Conservation (phyloP, 1,284 basidiomycete species). For the Tilletia horrida region DNA sequence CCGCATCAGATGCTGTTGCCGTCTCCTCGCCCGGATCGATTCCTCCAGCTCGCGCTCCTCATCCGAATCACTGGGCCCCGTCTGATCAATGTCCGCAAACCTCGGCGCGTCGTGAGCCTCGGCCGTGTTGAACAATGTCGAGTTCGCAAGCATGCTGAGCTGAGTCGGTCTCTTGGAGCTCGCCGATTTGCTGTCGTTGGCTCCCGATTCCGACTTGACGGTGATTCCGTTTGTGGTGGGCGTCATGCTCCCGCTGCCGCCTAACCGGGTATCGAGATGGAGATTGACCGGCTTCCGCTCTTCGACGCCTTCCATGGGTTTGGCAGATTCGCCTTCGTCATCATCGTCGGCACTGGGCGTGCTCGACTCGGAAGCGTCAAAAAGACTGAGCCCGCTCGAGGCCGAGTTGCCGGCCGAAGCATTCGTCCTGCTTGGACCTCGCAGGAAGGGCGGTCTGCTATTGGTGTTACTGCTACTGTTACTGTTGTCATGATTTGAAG, state of each 20-base stretch:
- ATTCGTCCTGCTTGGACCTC: slow-evolving; percentile 7
- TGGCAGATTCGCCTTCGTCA: neutral
- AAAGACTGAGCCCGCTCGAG: slow-evolving; percentile 9
- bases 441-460: neutral
- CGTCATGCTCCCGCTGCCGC: no score
- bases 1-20: slow-evolving; percentile 11
- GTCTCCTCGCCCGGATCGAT: neutral
- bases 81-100: slow-evolving; percentile 8
- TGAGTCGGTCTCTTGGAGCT: neutral
- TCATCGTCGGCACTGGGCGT: neutral
- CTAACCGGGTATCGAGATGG: no score
- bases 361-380: slow-evolving; percentile 2
- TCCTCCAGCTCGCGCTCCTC: slow-evolving; percentile 10
- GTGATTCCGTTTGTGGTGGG: no score
- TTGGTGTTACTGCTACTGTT: neutral
- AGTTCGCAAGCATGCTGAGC: slow-evolving; percentile 8
- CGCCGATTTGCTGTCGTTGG: no score
- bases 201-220: no score
- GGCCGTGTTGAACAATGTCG: neutral
- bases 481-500: no score
- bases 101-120: slow-evolving; percentile 4
- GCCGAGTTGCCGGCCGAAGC: slow-evolving; percentile 13
- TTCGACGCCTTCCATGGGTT: no score
- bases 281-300: no score
- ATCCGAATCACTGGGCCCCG: slow-evolving; percentile 5